These are phyloP conservation scores for Pueraria montana DNA, from an alignment of 306 rosid species.

Conservation along the genomic window DNA sequence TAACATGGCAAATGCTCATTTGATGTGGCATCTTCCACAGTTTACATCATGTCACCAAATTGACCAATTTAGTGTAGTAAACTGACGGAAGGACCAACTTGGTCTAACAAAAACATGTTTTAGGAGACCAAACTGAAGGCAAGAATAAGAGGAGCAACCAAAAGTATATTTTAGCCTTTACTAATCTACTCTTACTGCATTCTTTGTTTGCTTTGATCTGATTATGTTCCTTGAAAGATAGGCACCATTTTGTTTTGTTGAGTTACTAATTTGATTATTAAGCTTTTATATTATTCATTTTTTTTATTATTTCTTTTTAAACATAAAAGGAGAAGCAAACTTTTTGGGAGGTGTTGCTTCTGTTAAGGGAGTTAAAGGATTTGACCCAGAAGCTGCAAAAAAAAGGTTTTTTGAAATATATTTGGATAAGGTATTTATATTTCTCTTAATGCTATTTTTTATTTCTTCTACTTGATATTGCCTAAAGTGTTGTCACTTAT, in stretches of 20 bases:
- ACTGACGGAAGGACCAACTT: too few relatives aligned
- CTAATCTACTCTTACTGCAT: neutral
- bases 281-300: conserved; percentile 41
- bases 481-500: conserved; percentile 45
- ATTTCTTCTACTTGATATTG: conserved; percentile 5
- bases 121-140: too few relatives aligned
- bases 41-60: too few relatives aligned
- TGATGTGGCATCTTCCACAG: too few relatives aligned
- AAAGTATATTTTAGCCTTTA: neutral
- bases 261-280: conserved; percentile 34
- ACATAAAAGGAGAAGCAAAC: conserved; percentile 84
- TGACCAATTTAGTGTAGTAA: too few relatives aligned
- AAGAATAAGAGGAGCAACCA: too few relatives aligned
- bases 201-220: conserved; percentile 27
- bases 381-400: conserved; percentile 80
- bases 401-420: conserved; percentile 93
- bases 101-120: too few relatives aligned
- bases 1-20: too few relatives aligned
- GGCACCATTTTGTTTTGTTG: conserved; percentile 36
- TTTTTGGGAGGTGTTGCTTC: conserved; percentile 98
- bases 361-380: conserved; percentile 83
- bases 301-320: conserved; percentile 41
- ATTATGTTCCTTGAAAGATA: conserved; percentile 24
- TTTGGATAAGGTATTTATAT: conserved; percentile 73
- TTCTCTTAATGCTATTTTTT: conserved; percentile 38